Percentiles rank a stretch among this genome's conserved stretches.
phyloP scores from a whole-genome alignment of 179 eudicot species.

The Actinidia arguta region DNA sequence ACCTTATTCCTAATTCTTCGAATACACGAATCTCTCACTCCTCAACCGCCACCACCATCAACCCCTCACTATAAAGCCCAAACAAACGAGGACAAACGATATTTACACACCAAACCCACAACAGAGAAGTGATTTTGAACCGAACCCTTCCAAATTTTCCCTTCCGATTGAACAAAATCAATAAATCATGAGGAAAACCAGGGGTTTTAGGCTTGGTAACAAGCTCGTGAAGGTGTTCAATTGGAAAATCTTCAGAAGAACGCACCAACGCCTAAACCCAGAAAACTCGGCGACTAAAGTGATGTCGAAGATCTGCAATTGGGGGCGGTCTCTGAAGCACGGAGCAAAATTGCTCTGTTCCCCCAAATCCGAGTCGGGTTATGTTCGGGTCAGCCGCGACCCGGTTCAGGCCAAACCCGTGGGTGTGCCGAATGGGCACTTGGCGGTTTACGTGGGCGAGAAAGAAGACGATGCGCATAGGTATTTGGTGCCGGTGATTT shows the following conservation, averaged over 20 bases:
- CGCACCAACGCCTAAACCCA: constrained; percentile 15
- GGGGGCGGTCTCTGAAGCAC: constrained; percentile 17
- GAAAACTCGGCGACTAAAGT: neutral
- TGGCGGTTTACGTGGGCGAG: constrained; percentile 68
- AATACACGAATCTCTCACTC: no score
- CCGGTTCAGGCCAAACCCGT: constrained; percentile 32
- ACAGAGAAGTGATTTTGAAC: neutral
- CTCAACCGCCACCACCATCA: no score
- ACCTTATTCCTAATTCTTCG: no score
- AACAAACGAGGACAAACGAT: no score
- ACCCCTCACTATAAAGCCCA: no score
- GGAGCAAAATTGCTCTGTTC: constrained; percentile 18
- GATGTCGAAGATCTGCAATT: constrained; percentile 39
- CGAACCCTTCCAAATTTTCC: neutral
- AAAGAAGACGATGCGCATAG: constrained; percentile 48
- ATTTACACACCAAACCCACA: no score
- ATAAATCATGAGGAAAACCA: constrained; percentile 35
- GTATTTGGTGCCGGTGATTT: constrained; percentile 62
- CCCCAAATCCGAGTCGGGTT: constrained; percentile 29
- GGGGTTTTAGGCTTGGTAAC: constrained; percentile 40
- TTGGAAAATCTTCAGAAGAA: constrained; percentile 31
- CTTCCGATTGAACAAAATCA: neutral
- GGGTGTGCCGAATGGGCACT: constrained; percentile 63
- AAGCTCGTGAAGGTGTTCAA: constrained; percentile 40
- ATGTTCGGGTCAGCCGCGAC: constrained; percentile 46